A percentile compares a stretch with the other conserved stretches of the same genome.
Evolutionary conservation across 2,329 filamentous ascomycete genomes (phyloP).

Genomic region (Akanthomyces muscarius): DNA sequence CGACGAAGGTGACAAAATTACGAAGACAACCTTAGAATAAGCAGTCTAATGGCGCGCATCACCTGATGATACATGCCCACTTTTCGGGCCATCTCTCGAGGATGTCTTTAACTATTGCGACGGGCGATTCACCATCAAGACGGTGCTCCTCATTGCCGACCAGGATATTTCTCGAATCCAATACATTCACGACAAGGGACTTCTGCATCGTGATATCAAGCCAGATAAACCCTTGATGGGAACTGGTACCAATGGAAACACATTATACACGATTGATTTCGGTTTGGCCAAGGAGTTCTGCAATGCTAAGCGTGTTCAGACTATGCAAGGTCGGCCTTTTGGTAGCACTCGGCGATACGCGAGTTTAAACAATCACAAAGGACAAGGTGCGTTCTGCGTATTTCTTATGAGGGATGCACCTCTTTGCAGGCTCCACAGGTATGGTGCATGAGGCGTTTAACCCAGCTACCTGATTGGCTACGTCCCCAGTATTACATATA

Average conservation of each 20-base stretch:
- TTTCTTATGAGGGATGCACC: no score
- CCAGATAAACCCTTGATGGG: constrained; percentile 25
- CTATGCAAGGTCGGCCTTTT: constrained; percentile 9
- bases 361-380: constrained; percentile 22
- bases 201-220: constrained; percentile 24
- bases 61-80: no score
- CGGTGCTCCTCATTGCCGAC: constrained; percentile 23
- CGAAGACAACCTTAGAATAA: no score
- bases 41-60: no score
- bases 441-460: no score
- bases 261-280: constrained; percentile 23
- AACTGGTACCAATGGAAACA: constrained; percentile 19
- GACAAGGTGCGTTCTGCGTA: constrained; percentile 20
- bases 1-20: no score
- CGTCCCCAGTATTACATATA: no score
- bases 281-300: constrained; percentile 19
- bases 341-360: constrained; percentile 21
- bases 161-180: constrained; percentile 21
- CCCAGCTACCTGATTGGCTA: no score
- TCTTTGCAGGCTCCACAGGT: no score
- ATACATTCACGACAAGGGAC: constrained; percentile 20
- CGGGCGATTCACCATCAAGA: constrained; percentile 23
- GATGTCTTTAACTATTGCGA: constrained; percentile 47
- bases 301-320: constrained; percentile 3
- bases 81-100: constrained; percentile 60